These are phyloP conservation scores for Aphanomyces astaci DNA, from an alignment of 352 stramenopile species.

Conservation along the genomic window DNA sequence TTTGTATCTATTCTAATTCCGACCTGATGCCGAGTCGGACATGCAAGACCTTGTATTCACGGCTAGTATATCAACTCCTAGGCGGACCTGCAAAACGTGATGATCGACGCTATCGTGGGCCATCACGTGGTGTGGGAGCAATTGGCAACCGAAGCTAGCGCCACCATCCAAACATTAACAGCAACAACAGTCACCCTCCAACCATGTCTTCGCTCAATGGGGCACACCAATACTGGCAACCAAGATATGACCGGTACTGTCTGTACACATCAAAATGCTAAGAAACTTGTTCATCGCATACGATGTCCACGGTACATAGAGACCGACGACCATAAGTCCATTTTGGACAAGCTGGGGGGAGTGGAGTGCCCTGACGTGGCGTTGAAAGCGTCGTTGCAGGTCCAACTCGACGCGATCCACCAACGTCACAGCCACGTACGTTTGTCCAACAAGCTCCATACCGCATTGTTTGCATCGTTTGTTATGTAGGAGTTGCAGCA, in stretches of 20 bases:
- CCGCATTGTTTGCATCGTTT: not conserved
- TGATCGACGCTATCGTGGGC: slow-evolving; percentile 65
- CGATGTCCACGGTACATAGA: too few species aligned
- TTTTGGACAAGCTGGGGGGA: too few species aligned
- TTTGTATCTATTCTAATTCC: too few species aligned
- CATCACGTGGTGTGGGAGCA: slow-evolving; percentile 55
- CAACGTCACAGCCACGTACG: slow-evolving; percentile 27
- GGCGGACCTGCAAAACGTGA: slow-evolving; percentile 36
- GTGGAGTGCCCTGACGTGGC: too few species aligned
- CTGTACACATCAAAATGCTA: too few species aligned
- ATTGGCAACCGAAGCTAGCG: slow-evolving; percentile 41
- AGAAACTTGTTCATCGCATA: too few species aligned
- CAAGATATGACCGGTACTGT: too few species aligned
- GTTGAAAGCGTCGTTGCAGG: too few species aligned
- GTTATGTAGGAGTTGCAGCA: slow-evolving; percentile 29
- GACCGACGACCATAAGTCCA: too few species aligned
- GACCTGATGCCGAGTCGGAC: too few species aligned
- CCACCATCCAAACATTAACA: not conserved
- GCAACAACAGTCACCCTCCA: slow-evolving; percentile 17
- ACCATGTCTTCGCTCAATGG: slow-evolving; percentile 32
- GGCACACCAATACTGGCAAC: slow-evolving; percentile 32
- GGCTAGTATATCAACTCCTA: too few species aligned
- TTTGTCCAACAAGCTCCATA: slow-evolving; percentile 11
- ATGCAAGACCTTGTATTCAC: too few species aligned
- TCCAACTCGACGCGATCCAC: slow-evolving; percentile 38